Evolutionary conservation across 1,139 yeast genomes (phyloP), one percentile per base, ranked within the genome.

Genomic region (Lodderomyces oxycetoniae): DNA sequence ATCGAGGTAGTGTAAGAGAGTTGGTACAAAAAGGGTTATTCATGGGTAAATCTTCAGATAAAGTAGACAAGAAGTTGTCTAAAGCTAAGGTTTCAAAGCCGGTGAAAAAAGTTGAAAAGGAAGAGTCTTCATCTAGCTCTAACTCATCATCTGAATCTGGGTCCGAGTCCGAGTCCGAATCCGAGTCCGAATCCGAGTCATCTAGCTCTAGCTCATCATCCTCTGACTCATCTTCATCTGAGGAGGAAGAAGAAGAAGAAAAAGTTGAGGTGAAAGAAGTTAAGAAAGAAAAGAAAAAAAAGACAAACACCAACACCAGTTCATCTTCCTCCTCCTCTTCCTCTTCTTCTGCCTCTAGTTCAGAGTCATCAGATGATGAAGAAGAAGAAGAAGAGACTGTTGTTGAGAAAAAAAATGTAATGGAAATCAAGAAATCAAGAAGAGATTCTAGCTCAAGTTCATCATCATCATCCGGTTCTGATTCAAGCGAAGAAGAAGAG

Each of bases 31-130:
- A n/a, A n/a, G n/a, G n/a, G n/a, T n/a, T n/a, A n/a, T n/a, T n/a
- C n/a, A n/a, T 59, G 64, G 64, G 63, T 47, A 58, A 57, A 46
- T 41, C 61, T 45, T 48, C 55, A 19, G 10, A 14, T 17, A 12
- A 37, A 26, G 21, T 21, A 16, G 17, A 38, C 17, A 19, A 36
- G 21, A 27, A 30, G 42, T 58, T 48, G 35, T 52, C 57, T 37
- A 59, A 50, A 43, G 37, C 46, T 38, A 38, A 37, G 30, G 31
- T 34, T 31, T 21, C 35, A 35, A 34, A 31, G 26, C 31, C 26
- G 5, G 19, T 11, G 9, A 22, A 14, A 12, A 24, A 24, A 14
- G 26, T 24, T 24, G 11, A 14, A 30, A 27, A 27, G n/a, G 21
- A 27, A 27, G 30, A 27, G 17, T 27, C 30, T 15, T 27, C 30